Evolutionary conservation across 2,329 filamentous ascomycete species (phyloP), one percentile per base, ranked within the genome.

Genomic region (Phoma sp.): DNA sequence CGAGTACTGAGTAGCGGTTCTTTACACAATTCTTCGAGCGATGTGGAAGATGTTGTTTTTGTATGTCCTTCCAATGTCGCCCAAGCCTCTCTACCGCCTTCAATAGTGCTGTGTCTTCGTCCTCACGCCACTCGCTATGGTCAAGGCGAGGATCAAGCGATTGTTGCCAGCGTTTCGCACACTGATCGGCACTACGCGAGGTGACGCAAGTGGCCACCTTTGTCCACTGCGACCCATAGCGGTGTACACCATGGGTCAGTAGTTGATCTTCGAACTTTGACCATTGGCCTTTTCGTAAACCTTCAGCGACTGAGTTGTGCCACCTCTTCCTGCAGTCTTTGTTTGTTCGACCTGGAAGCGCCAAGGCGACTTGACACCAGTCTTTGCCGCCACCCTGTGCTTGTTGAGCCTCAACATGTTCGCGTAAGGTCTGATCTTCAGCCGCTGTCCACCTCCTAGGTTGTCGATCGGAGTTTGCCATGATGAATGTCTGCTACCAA

Each of bases 121-220:
- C 47, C 7, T 72, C 68, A 9, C 62, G 65, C 74, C 75, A 77
- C 50, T 75, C 71, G 39, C 70, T 75, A 28, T 70, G 74, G 51
- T 77, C 68, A 42, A 80, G 62, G 17, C 71, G 67, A 3, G 78
- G 78, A 54, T 78, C 75, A 2, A 80, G 71, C 7, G 72, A 76
- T 23, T 77, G 76, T 37, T 78, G 76, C 78, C 78, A 80, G 36
- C 78, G 67, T 57, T 80, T 80, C n/a, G 78, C 76, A 56, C 78
- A 80, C 65, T 80, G 75, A 42, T 77, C 75, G 53, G 74, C 75
- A 60, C 73, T 74, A 21, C 77, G 65, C 18, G 67, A 73, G 20
- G 65, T 68, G 9, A 79, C 74, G 7, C 69, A 64, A 28, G 72
- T 69, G 34, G 77, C 76, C 11, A 79, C 74, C n/a, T 74, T 61